Evolutionary conservation across 176 grass and related monocot species (phyloP).

Genomic region (Phragmites australis): DNA sequence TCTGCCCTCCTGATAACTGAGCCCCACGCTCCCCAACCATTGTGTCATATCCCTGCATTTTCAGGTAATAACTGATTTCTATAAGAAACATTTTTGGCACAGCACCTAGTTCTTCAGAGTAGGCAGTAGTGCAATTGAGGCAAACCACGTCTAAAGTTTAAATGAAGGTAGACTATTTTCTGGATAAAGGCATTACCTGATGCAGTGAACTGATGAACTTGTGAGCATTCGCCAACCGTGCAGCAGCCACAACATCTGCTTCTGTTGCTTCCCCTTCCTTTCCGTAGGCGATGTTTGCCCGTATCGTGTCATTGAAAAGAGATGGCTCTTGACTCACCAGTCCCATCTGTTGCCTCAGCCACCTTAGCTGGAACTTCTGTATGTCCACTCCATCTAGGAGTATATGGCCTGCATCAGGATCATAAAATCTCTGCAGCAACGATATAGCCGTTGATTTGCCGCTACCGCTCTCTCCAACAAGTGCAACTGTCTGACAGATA

Average conservation of each 20-base stretch:
- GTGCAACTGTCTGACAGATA: conserved; percentile 54
- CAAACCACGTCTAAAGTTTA: too few species aligned
- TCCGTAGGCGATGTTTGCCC: conserved; percentile 68
- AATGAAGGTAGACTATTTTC: background rate
- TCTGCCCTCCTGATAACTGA: conserved; percentile 79
- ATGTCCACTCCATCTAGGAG: conserved; percentile 65
- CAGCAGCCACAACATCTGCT: conserved; percentile 47
- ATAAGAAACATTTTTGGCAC: background rate
- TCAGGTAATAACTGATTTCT: conserved; percentile 20
- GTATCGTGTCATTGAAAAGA: conserved; percentile 67
- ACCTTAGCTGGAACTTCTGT: conserved; percentile 58
- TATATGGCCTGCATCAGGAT: conserved; percentile 56
- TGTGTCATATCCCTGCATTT: conserved; percentile 66
- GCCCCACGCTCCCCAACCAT: conserved; percentile 63
- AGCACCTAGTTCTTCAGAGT: background rate
- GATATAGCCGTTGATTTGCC: conserved; percentile 71
- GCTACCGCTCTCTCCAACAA: conserved; percentile 71
- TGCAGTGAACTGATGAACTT: conserved; percentile 66
- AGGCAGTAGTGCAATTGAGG: background rate
- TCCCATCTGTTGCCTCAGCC: conserved; percentile 78
- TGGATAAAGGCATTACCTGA: conserved; percentile 32
- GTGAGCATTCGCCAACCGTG: conserved; percentile 59
- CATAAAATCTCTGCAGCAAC: conserved; percentile 63
- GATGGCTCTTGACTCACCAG: conserved; percentile 74
- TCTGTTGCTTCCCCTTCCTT: conserved; percentile 57